Conservation (phyloP, 129 eudicot genomes). For the Deinandra increscens region DNA sequence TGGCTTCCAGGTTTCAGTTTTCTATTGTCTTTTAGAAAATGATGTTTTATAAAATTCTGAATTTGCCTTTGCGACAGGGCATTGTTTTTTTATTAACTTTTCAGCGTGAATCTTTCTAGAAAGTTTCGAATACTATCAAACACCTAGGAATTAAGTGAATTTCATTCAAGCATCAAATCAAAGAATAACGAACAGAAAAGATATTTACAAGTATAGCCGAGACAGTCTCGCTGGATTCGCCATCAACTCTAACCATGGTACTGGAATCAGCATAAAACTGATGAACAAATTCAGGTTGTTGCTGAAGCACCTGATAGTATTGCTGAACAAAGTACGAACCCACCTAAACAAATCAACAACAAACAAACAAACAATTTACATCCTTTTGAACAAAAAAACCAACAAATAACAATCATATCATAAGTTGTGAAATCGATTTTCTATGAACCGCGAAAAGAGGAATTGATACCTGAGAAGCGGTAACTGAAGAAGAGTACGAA, state of each 20-base stretch:
- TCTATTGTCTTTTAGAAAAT: no score
- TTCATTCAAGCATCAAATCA: conserved; percentile 15
- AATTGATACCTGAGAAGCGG: conserved; percentile 66
- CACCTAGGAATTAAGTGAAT: neutral
- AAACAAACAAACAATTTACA: neutral
- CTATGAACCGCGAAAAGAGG: neutral
- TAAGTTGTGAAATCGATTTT: neutral
- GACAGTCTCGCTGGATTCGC: conserved; percentile 54
- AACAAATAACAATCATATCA: neutral
- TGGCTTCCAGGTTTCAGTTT: no score
- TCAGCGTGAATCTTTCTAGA: no score
- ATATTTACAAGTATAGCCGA: conserved; percentile 51
- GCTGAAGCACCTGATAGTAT: conserved; percentile 66
- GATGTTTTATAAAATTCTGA: no score
- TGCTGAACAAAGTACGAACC: conserved; percentile 88
- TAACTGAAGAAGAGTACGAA: conserved; percentile 52
- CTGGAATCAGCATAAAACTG: conserved; percentile 71
- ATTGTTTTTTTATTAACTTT: no score
- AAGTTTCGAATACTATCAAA: no score
- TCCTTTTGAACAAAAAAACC: neutral
- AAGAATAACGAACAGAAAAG: neutral
- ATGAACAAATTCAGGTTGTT: conserved; percentile 63
- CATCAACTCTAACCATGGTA: conserved; percentile 71
- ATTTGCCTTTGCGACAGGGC: no score
- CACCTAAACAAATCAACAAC: conserved; percentile 47